Conservation (phyloP, 2,329 filamentous ascomycete species). For the Trichoderma sp. region DNA sequence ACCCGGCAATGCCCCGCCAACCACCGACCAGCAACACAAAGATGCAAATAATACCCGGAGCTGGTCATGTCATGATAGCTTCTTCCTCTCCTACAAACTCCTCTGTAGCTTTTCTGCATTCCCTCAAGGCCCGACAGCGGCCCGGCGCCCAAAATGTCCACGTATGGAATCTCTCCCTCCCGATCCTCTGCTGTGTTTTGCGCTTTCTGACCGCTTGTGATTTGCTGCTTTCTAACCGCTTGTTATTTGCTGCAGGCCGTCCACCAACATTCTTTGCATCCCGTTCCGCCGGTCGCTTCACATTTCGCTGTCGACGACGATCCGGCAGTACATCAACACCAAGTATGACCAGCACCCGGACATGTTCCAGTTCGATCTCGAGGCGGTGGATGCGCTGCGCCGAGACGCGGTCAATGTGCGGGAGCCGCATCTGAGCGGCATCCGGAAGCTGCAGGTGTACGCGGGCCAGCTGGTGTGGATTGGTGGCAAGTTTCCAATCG, state of each 20-base stretch:
- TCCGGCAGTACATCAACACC: constrained; percentile 92
- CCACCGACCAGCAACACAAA: neutral
- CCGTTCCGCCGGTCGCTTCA: constrained; percentile 86
- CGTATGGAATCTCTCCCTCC: neutral
- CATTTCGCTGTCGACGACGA: constrained; percentile 75
- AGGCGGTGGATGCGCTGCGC: constrained; percentile 80
- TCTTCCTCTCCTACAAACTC: neutral
- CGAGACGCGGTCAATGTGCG: constrained; percentile 84
- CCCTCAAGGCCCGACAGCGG: neutral
- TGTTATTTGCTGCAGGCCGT: constrained; percentile 25
- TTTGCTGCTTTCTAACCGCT: neutral
- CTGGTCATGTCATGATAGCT: neutral
- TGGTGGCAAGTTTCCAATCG: constrained; percentile 92
- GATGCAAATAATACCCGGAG: neutral
- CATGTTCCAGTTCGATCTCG: constrained; percentile 87
- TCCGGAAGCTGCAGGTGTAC: constrained; percentile 87
- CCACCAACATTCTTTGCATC: constrained; percentile 68
- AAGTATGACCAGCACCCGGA: constrained; percentile 99
- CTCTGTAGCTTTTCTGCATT: neutral
- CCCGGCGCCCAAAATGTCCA: constrained; percentile 14
- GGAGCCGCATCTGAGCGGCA: constrained; percentile 83
- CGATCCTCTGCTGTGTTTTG: neutral
- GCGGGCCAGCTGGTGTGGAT: constrained; percentile 93
- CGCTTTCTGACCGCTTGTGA: neutral
- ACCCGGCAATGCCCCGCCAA: constrained; percentile 20